phyloP scores from a whole-genome alignment of 148 eudicot genomes.

The Rhododendron griersonianum region DNA sequence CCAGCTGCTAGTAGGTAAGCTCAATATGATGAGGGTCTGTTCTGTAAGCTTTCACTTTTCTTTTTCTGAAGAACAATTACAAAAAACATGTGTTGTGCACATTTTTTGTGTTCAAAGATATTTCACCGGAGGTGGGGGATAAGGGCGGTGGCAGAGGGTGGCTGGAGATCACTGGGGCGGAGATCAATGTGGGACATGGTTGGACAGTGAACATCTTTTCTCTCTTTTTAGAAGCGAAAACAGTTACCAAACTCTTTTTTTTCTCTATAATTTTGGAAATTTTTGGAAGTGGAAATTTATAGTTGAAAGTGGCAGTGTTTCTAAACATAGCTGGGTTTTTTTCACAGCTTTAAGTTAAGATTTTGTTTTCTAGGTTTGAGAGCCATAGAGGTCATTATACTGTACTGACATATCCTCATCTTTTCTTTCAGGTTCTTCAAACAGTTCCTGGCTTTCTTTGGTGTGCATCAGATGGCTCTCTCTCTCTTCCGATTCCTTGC shows the following conservation, averaged over 20 bases:
- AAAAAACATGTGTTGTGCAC: not conserved
- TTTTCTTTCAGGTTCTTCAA: constrained; percentile 9
- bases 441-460: constrained; percentile 7
- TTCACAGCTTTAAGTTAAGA: not conserved
- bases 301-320: not conserved
- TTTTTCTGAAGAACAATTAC: not conserved
- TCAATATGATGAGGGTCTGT: not conserved
- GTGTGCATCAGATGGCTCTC: constrained; percentile 10
- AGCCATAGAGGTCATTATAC: not conserved
- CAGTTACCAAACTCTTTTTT: not conserved
- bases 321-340: not conserved
- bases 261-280: not conserved
- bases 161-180: not conserved
- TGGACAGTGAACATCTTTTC: not conserved
- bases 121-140: not conserved
- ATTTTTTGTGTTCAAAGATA: not conserved
- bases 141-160: not conserved
- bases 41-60: not conserved
- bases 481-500: constrained; percentile 11
- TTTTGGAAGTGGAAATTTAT: not conserved
- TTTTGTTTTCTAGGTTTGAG: not conserved
- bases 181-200: not conserved
- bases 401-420: not conserved
- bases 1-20: constrained; percentile 25
- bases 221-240: not conserved